Conservation (phyloP, 148 eudicot species). For the Rhododendron ovatum region DNA sequence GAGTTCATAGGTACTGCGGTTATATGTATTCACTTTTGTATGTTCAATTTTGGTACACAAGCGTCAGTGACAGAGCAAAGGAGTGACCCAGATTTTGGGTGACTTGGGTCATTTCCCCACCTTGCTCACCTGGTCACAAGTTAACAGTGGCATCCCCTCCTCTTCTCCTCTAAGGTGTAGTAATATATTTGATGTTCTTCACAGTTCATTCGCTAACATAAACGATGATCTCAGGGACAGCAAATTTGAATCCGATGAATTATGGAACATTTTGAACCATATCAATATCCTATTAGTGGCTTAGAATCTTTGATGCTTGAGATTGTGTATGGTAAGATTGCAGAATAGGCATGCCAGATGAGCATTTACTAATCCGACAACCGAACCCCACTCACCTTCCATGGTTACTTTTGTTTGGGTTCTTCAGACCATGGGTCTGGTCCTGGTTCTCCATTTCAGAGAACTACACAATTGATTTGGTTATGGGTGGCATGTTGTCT, state of each 20-base stretch:
- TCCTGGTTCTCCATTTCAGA: background rate
- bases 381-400: background rate
- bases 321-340: background rate
- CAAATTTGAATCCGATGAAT: background rate
- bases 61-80: background rate
- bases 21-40: background rate
- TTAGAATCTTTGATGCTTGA: background rate
- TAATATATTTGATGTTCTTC: background rate
- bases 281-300: background rate
- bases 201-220: background rate
- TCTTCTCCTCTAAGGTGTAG: background rate
- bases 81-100: background rate
- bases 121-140: background rate
- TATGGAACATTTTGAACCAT: background rate
- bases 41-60: background rate
- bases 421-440: background rate
- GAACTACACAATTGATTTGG: background rate
- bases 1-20: slow-evolving; percentile 76
- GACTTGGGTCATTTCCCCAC: background rate
- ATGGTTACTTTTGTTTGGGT: background rate
- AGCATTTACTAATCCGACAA: background rate
- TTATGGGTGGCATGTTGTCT: background rate
- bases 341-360: background rate
- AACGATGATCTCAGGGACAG: background rate
- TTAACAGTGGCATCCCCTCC: background rate